A percentile compares a stretch with the other conserved stretches of the same genome.
These are phyloP conservation scores for Podosphaera fusca DNA, from an alignment of 2,329 filamentous ascomycete genomes.

Conservation along the genomic window DNA sequence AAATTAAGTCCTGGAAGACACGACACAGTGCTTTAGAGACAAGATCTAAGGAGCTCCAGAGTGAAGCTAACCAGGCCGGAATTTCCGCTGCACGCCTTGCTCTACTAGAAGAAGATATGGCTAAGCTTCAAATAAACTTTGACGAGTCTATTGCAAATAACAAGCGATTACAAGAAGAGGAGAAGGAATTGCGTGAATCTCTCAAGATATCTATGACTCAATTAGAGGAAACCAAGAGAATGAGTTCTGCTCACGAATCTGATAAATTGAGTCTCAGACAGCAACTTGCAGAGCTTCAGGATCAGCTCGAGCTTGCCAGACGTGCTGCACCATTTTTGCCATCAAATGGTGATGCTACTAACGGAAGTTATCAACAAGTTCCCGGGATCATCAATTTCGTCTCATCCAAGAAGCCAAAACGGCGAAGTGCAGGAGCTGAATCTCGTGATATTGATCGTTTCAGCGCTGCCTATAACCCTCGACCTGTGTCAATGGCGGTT, in stretches of 20 bases:
- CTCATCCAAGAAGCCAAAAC: slow-evolving; percentile 88
- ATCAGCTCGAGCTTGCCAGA: slow-evolving; percentile 75
- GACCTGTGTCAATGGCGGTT: slow-evolving; percentile 89
- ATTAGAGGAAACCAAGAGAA: slow-evolving; percentile 54
- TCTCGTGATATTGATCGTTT: slow-evolving; percentile 70
- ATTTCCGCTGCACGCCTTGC: slow-evolving; percentile 78
- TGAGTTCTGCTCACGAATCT: slow-evolving; percentile 53
- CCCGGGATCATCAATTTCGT: slow-evolving; percentile 86
- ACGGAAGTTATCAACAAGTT: slow-evolving; percentile 29
- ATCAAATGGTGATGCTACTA: slow-evolving; percentile 48
- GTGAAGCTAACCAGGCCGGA: slow-evolving; percentile 91
- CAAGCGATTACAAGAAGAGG: slow-evolving; percentile 86
- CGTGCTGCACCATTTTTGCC: slow-evolving; percentile 35
- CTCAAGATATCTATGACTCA: slow-evolving; percentile 60
- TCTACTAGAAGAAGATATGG: slow-evolving; percentile 90
- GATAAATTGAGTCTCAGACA: slow-evolving; percentile 72
- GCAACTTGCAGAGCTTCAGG: slow-evolving; percentile 73
- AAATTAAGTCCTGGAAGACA: slow-evolving; percentile 90
- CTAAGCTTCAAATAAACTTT: slow-evolving; percentile 67
- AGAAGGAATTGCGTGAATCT: slow-evolving; percentile 63
- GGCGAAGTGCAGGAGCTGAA: slow-evolving; percentile 75
- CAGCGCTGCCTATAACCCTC: slow-evolving; percentile 78
- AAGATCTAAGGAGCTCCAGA: slow-evolving; percentile 79
- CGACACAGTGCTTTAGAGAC: slow-evolving; percentile 77
- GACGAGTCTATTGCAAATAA: slow-evolving; percentile 78